Percentiles rank a stretch among this genome's conserved stretches.
These are phyloP conservation scores for Annulohypoxylon bovei DNA, from an alignment of 495 filamentous ascomycete genomes.

Conservation along the genomic window DNA sequence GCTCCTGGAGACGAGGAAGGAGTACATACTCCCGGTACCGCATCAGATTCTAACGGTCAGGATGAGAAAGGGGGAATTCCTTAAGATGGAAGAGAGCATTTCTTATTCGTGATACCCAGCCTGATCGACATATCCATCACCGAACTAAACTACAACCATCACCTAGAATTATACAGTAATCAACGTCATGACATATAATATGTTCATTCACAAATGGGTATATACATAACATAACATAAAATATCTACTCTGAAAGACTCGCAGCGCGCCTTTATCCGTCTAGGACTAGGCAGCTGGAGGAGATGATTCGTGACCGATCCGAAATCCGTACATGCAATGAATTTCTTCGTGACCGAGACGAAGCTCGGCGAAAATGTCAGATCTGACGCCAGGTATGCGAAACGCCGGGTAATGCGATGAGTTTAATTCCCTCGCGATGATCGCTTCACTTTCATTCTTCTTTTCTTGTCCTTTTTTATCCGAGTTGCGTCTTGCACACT, in stretches of 20 bases:
- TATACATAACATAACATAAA: slow-evolving; percentile 29
- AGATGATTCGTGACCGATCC: slow-evolving; percentile 18
- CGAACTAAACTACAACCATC: neutral
- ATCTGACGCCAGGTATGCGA: slow-evolving; percentile 28
- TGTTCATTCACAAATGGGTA: slow-evolving; percentile 37
- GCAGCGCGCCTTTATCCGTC: slow-evolving; percentile 8
- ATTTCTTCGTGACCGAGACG: slow-evolving; percentile 6
- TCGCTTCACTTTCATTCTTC: slow-evolving; percentile 2
- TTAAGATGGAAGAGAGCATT: neutral
- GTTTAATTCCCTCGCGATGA: slow-evolving; percentile 17
- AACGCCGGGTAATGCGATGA: slow-evolving; percentile 38
- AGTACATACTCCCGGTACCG: neutral
- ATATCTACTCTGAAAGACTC: slow-evolving; percentile 25
- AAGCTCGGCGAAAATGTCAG: slow-evolving; percentile 27
- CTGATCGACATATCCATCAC: neutral
- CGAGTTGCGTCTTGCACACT: slow-evolving; percentile 17
- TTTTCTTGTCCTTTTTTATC: slow-evolving; percentile 6
- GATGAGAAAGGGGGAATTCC: slow-evolving; percentile 10
- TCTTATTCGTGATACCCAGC: neutral
- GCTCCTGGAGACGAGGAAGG: slow-evolving; percentile 26
- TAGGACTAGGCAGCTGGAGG: slow-evolving; percentile 4
- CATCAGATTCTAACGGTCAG: neutral
- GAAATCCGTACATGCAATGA: slow-evolving; percentile 24
- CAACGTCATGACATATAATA: slow-evolving; percentile 15
- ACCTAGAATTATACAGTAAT: neutral